Evolutionary conservation across 805 yeast genomes (phyloP).

Genomic region (Pichia eremophila): DNA sequence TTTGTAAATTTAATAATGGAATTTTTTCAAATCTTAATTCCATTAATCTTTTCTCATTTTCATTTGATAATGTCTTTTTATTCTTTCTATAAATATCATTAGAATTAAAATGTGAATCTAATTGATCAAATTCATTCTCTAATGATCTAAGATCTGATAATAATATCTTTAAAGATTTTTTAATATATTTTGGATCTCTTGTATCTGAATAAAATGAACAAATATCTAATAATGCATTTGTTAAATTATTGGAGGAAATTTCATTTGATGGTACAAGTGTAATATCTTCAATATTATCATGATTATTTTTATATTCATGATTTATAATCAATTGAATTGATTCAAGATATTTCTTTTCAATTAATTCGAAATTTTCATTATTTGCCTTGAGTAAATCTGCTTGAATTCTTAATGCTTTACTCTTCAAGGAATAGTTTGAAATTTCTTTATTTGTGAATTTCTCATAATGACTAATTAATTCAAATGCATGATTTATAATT

Average conservation of each 20-base stretch:
- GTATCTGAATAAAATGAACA: conserved; percentile 22
- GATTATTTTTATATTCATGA: conserved; percentile 15
- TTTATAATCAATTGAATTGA: conserved; percentile 20
- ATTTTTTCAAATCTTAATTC: conserved; percentile 22
- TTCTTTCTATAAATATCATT: conserved; percentile 10
- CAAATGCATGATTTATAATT: conserved; percentile 23
- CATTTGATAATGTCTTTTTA: conserved; percentile 7
- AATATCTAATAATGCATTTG: conserved; percentile 24
- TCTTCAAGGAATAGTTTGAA: conserved; percentile 23
- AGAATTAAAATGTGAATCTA: conserved; percentile 12
- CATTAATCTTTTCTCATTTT: conserved; percentile 15
- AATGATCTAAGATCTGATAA: conserved; percentile 25
- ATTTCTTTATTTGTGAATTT: conserved; percentile 11
- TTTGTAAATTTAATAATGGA: conserved; percentile 32
- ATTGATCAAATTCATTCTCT: conserved; percentile 17
- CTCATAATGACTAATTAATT: conserved; percentile 24
- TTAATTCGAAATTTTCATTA: conserved; percentile 13
- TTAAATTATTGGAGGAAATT: conserved; percentile 15
- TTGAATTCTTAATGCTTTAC: conserved; percentile 28
- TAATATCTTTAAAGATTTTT: conserved; percentile 28
- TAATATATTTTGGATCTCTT: conserved; percentile 12
- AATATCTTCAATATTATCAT: conserved; percentile 8
- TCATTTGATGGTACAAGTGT: conserved; percentile 19
- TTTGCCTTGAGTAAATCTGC: conserved; percentile 23
- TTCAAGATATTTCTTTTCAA: conserved; percentile 24